These are phyloP conservation scores for Leccinum subrobustum DNA, from an alignment of 1,284 basidiomycete species.

Conservation along the genomic window DNA sequence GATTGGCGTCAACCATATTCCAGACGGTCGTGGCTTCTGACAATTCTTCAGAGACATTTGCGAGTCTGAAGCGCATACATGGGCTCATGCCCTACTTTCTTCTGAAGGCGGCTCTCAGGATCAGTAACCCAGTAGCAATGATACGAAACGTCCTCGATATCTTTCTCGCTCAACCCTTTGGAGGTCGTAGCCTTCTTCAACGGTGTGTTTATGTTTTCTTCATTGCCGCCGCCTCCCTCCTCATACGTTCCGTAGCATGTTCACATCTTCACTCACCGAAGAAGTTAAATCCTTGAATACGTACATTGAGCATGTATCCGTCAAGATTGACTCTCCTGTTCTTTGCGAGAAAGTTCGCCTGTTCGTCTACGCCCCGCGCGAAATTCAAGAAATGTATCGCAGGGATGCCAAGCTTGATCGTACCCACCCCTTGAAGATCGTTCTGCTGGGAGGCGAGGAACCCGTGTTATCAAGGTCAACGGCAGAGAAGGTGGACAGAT, in stretches of 20 bases:
- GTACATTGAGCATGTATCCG: slow-evolving; percentile 83
- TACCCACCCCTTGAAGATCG: slow-evolving; percentile 73
- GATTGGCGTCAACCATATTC: slow-evolving; percentile 94
- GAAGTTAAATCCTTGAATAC: slow-evolving; percentile 84
- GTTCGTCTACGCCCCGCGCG: slow-evolving; percentile 85
- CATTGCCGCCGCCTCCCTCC: not conserved
- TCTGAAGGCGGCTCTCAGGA: slow-evolving; percentile 87
- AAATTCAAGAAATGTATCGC: slow-evolving; percentile 83
- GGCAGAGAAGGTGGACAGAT: slow-evolving; percentile 74
- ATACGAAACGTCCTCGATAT: slow-evolving; percentile 90
- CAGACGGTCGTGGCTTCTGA: slow-evolving; percentile 94
- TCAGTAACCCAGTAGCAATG: slow-evolving; percentile 97
- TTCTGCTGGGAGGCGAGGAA: slow-evolving; percentile 80
- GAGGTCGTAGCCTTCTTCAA: slow-evolving; percentile 88
- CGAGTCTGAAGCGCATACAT: slow-evolving; percentile 89
- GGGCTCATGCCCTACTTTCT: slow-evolving; percentile 98
- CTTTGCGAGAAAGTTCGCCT: slow-evolving; percentile 87
- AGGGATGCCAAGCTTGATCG: slow-evolving; percentile 66
- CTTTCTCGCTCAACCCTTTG: slow-evolving; percentile 98
- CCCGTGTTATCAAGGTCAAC: slow-evolving; percentile 74
- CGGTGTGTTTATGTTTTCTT: slow-evolving; percentile 45
- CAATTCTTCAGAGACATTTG: slow-evolving; percentile 86
- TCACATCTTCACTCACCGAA: slow-evolving; percentile 87
- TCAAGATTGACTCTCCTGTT: slow-evolving; percentile 85
- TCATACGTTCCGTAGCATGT: slow-evolving; percentile 66